A percentile compares a stretch with the other conserved stretches of the same genome.
These are phyloP conservation scores for Sambucus nigra DNA, from an alignment of 129 eudicot genomes.

Conservation along the genomic window DNA sequence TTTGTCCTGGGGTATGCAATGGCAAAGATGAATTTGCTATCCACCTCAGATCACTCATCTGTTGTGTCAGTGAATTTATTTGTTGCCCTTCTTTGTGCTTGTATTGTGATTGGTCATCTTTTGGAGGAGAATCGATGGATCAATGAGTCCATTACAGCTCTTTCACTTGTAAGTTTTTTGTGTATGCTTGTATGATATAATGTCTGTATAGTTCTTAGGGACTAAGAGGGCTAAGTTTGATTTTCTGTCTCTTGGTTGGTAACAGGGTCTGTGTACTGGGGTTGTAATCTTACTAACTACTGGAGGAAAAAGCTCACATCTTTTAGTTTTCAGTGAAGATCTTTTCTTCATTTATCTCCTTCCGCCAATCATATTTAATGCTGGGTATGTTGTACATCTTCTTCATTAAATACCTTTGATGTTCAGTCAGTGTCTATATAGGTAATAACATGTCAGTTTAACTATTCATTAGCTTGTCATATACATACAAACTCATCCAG, in stretches of 20 bases:
- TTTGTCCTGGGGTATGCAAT: constrained; percentile 28
- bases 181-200: neutral
- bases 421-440: neutral
- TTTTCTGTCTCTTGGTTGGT: constrained; percentile 9
- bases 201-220: neutral
- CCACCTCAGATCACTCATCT: constrained; percentile 51
- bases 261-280: constrained; percentile 79
- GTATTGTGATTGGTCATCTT: constrained; percentile 81
- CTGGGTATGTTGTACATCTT: constrained; percentile 48
- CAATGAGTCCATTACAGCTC: constrained; percentile 92
- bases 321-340: constrained; percentile 82
- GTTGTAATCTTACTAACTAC: constrained; percentile 50
- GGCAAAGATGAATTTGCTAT: constrained; percentile 22
- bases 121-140: constrained; percentile 91
- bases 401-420: neutral
- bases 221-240: neutral
- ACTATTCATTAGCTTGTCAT: neutral
- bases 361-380: constrained; percentile 95
- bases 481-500: neutral
- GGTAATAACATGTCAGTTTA: neutral
- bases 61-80: constrained; percentile 65
- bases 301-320: constrained; percentile 63
- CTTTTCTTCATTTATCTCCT: constrained; percentile 90
- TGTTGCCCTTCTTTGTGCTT: constrained; percentile 76
- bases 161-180: constrained; percentile 49